Conservation (phyloP, 225 moss, liverwort and hornwort species). For the Pseudisothecium myosuroides region DNA sequence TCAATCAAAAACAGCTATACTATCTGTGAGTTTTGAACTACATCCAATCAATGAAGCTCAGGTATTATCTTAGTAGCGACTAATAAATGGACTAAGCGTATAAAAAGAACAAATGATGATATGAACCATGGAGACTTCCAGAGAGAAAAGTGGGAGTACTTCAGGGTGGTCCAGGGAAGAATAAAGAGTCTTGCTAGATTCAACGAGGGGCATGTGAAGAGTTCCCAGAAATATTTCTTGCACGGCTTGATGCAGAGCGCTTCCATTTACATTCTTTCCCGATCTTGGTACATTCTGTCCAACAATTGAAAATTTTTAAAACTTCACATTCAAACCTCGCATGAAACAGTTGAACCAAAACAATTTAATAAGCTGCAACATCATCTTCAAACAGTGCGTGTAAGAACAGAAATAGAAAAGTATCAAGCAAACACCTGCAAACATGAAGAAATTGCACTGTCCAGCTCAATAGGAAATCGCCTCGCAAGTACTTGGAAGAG, state of each 20-base stretch:
- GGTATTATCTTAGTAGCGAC: background rate
- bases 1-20: background rate
- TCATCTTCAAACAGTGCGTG: background rate
- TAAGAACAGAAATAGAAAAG: background rate
- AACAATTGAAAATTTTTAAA: background rate
- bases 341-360: background rate
- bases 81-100: background rate
- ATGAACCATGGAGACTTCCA: background rate
- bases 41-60: background rate
- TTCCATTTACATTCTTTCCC: conserved; percentile 5
- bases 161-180: conserved; percentile 84
- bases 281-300: conserved; percentile 17
- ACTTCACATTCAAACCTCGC: background rate
- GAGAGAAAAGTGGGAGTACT: conserved; percentile 16
- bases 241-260: conserved; percentile 43
- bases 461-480: conserved; percentile 65
- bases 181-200: conserved; percentile 75
- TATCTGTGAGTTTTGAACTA: background rate
- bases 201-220: conserved; percentile 59
- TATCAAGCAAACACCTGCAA: conserved; percentile 40
- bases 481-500: conserved; percentile 54
- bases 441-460: conserved; percentile 45
- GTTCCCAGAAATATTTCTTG: conserved; percentile 67
- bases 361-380: background rate
- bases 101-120: background rate